Conservation (phyloP, 2,329 filamentous ascomycete genomes). For the Tolypocladium album region DNA sequence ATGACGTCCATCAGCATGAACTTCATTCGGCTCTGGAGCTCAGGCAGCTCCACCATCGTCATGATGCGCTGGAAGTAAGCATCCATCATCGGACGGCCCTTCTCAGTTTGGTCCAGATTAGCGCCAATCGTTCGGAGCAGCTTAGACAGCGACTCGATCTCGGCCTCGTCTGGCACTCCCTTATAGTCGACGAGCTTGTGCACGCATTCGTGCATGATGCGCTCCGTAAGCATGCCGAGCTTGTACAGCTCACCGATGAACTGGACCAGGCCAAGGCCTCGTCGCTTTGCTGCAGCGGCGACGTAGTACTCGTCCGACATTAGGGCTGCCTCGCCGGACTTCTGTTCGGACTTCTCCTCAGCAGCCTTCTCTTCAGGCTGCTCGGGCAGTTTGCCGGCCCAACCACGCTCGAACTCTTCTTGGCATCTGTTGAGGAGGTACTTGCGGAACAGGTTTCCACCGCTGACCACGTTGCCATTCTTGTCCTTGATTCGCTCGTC, state of each 20-base stretch:
- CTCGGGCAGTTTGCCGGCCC: conserved; percentile 77
- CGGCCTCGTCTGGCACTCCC: conserved; percentile 84
- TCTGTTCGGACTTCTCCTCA: conserved; percentile 29
- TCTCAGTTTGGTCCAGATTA: conserved; percentile 74
- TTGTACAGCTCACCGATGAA: conserved; percentile 99
- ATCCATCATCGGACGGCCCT: conserved; percentile 79
- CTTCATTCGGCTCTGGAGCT: conserved; percentile 74
- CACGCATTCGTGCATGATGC: conserved; percentile 99
- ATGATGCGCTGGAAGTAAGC: conserved; percentile 88
- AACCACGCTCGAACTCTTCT: conserved; percentile 96
- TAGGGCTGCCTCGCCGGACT: conserved; percentile 63
- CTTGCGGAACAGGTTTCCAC: conserved; percentile 93
- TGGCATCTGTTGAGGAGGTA: conserved; percentile 98
- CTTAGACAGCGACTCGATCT: conserved; percentile 92
- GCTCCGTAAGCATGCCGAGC: conserved; percentile 93
- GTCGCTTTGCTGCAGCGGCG: conserved; percentile 87
- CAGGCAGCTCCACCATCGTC: conserved; percentile 67
- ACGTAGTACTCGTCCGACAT: conserved; percentile 95
- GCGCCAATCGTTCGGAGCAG: conserved; percentile 83
- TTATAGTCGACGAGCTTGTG: conserved; percentile 94
- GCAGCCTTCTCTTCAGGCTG: conserved; percentile 51
- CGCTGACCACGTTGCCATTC: conserved; percentile 75
- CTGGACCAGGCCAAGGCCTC: conserved; percentile 93
- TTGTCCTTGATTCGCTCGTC: conserved; percentile 94
- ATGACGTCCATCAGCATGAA: conserved; percentile 97